These are phyloP conservation scores for Phytophthora ohioensis DNA, from an alignment of 352 stramenopile species.

Conservation along the genomic window DNA sequence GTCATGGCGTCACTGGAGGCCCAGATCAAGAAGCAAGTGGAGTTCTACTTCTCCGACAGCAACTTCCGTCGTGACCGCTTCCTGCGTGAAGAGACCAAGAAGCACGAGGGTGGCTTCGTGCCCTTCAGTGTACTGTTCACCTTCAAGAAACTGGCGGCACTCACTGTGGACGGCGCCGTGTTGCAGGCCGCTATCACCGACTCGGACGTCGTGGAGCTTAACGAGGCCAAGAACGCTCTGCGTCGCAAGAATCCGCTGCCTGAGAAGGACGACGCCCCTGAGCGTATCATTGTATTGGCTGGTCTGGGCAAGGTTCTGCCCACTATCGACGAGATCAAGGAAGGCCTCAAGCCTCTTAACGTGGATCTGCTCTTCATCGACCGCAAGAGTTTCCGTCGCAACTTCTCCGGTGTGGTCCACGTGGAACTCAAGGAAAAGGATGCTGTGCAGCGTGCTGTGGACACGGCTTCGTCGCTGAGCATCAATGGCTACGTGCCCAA, in stretches of 20 bases:
- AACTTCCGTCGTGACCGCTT: slow-evolving; percentile 94
- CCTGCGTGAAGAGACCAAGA: slow-evolving; percentile 87
- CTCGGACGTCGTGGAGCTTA: slow-evolving; percentile 85
- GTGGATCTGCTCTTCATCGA: slow-evolving; percentile 76
- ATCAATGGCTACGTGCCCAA: slow-evolving; percentile 71
- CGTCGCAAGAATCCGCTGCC: slow-evolving; percentile 79
- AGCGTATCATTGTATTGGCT: slow-evolving; percentile 78
- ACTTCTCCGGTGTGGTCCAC: slow-evolving; percentile 77
- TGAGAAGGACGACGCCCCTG: slow-evolving; percentile 63
- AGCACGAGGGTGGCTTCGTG: slow-evolving; percentile 84
- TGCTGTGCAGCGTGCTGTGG: slow-evolving; percentile 59
- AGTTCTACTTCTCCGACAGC: slow-evolving; percentile 95
- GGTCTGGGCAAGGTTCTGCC: slow-evolving; percentile 67
- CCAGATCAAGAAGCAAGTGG: slow-evolving; percentile 91
- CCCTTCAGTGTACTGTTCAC: slow-evolving; percentile 89
- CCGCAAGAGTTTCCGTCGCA: slow-evolving; percentile 76
- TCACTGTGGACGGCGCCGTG: slow-evolving; percentile 80
- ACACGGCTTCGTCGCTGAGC: slow-evolving; percentile 56
- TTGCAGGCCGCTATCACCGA: slow-evolving; percentile 73
- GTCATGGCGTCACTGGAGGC: slow-evolving; percentile 66
- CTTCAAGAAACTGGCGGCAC: slow-evolving; percentile 92
- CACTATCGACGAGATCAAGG: slow-evolving; percentile 86
- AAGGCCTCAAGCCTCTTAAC: slow-evolving; percentile 60
- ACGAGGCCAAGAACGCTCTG: slow-evolving; percentile 76
- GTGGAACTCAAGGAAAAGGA: slow-evolving; percentile 78